Evolutionary conservation across 2,329 filamentous ascomycete genomes (phyloP), one percentile per base, ranked within the genome.

Genomic region (Saccharata proteae): DNA sequence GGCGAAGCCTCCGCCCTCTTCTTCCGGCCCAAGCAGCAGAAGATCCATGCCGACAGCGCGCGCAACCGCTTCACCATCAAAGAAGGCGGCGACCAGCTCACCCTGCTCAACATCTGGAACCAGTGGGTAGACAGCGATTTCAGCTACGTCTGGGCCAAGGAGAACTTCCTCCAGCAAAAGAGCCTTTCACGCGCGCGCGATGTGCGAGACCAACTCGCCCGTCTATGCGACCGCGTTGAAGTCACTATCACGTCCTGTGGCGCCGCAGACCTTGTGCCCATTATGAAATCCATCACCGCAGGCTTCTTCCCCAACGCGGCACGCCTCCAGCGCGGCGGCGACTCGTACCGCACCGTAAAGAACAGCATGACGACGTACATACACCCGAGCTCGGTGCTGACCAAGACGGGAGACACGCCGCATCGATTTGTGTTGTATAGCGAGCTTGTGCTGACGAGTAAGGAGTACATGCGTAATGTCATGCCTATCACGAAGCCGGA

Each of bases 241-340:
- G 80, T 96, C 4, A 67, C 71, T 0, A 43, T 71, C 17, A 71
- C 74, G 3, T 80, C 76, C 2, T 71, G 71, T 40, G 84, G 84
- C 4, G 65, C 75, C 2, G 66, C 64, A 30, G 85, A 94, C 51
- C 57, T 84, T 12, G 61, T 74, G 4, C 80, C 84, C 0, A 85
- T 96, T 43, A 80, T 86, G 47, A 86, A 92, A 38, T 80, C 86
- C 9, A 70, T 98, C 32, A 86, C 84, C 1, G 77, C 85, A 0
- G 90, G 88, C 2, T 98, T 93, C 67, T 96, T 96, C 65, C 77
- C 82, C 12, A 93, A 96, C 52, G 85, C 86, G 0, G 86, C 86
- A 1, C 66, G 84, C 3, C 59, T 98, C 34, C 79, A 90, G 51
- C 69, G 81, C 28, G 79, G 80, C 24, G 90, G 90, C 2, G 80